Percentiles rank a stretch among this genome's conserved stretches.
Conservation (phyloP, 192 early-diverging fungal genomes). For the Glomus cerebriforme region DNA sequence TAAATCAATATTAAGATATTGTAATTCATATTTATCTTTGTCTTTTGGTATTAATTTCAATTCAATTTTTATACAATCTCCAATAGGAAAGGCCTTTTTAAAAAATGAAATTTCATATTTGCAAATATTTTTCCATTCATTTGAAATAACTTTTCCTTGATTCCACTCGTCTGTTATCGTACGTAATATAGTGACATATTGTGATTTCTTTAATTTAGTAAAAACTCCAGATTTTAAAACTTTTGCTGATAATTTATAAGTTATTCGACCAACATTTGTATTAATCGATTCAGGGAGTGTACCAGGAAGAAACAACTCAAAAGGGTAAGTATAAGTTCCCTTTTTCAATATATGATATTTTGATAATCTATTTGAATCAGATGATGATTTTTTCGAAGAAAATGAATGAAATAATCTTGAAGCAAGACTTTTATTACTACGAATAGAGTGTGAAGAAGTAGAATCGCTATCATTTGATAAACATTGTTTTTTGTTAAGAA, state of each 20-base stretch:
- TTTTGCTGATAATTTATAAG: constrained; percentile 38
- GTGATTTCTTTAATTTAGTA: not conserved
- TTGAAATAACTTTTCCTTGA: not conserved
- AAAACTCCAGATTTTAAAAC: not conserved
- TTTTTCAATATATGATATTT: not conserved
- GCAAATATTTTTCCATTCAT: not conserved
- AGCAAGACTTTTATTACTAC: not conserved
- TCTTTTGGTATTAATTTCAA: not conserved
- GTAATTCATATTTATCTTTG: not conserved
- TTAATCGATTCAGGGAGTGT: constrained; percentile 37
- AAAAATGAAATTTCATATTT: not conserved
- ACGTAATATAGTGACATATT: not conserved
- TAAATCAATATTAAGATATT: not conserved
- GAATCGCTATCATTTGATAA: not conserved
- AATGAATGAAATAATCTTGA: not conserved
- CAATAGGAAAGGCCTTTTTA: not conserved
- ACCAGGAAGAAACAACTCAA: constrained; percentile 37
- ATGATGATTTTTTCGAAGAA: not conserved
- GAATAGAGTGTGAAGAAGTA: not conserved
- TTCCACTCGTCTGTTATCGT: not conserved
- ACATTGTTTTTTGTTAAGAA: not conserved
- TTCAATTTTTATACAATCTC: not conserved
- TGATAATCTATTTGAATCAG: not conserved
- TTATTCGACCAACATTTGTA: constrained; percentile 39
- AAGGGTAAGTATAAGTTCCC: constrained; percentile 31